Base-by-base conservation (phyloP, 2,329 filamentous ascomycete species). In the Erysiphe pulchra region DNA sequence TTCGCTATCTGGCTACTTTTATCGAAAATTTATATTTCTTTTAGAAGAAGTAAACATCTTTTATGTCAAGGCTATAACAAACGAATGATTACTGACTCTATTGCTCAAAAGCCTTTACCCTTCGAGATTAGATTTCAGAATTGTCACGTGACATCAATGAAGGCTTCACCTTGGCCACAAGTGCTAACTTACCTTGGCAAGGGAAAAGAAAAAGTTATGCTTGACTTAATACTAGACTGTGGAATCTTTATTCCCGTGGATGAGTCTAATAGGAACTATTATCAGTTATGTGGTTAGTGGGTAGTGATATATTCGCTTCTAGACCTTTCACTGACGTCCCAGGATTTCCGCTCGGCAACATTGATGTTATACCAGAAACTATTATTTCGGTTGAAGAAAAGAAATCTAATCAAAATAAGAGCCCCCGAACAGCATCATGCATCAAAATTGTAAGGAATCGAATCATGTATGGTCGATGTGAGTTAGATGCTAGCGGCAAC, bases 31-130 rank as follows among this genome's bases (percentile, higher is more conserved):
- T 62, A 66, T 31, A 57, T 57, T 17, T 55, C 59, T 28, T 61
- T 60, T 48, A 59, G 65, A 44, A 71, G 69, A 55, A 77, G 79
- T 1, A 70, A 72, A 44, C 82, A 94, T 61, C 55, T 93, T 5
- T 69, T 98, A 4, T 86, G 83, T 53, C 78, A 92, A 64, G 87
- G 87, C 20, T 92, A 77, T 54, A 73, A 78, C 53, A 72, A 68
- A 52, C 57, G 62, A 46, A 40, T 51, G 24, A 47, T 45, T 41
- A 47, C 47, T 30, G 48, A 48, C 31, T 48, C 50, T 31, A 47
- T 55, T 28, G 44, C 51, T 36, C 47, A 46, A 42, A 51, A 48
- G 37, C 20, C 20, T 24, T 24, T 24, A 24, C 3, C 3, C 3
- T 24, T 6, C 6, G 20, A 24, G 3, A 24, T 24, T 24, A 24